These are phyloP conservation scores for Lipomyces sp. DNA, from an alignment of 805 yeast species.

Conservation along the genomic window DNA sequence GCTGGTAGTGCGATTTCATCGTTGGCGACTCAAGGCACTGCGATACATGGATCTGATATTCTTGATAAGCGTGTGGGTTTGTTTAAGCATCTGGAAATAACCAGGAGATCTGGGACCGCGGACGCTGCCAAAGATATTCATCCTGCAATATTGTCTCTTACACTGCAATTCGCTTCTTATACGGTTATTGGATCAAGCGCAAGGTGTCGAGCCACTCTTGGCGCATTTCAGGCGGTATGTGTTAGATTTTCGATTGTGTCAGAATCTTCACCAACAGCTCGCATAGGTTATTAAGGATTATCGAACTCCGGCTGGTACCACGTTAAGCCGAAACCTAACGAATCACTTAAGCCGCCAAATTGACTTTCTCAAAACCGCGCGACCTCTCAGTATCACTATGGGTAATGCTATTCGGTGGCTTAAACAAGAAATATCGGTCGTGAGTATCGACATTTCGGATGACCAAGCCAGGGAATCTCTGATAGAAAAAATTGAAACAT, in stretches of 20 bases:
- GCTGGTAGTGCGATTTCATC: conserved; percentile 52
- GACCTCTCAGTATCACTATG: conserved; percentile 93
- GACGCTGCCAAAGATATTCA: conserved; percentile 74
- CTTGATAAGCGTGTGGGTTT: conserved; percentile 41
- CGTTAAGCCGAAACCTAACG: conserved; percentile 85
- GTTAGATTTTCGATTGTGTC: not conserved
- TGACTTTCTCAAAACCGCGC: conserved; percentile 84
- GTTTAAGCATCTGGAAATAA: conserved; percentile 49
- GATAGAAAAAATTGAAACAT: conserved; percentile 72
- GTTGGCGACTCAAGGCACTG: conserved; percentile 21
- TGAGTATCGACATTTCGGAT: conserved; percentile 74
- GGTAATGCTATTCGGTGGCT: conserved; percentile 98
- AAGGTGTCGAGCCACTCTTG: conserved; percentile 82
- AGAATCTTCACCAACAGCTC: not conserved
- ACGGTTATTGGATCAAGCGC: conserved; percentile 88
- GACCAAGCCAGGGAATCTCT: conserved; percentile 67
- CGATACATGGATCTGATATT: conserved; percentile 21
- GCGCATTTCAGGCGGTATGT: conserved; percentile 64
- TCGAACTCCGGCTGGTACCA: conserved; percentile 80
- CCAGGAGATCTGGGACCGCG: conserved; percentile 51
- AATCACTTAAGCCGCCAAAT: conserved; percentile 89
- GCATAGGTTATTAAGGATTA: conserved; percentile 73
- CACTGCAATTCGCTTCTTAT: conserved; percentile 81
- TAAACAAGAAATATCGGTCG: conserved; percentile 85
- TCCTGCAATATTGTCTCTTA: conserved; percentile 78